Conservation (phyloP, 768 basidiomycete species). For the Dendrothele bispora region DNA sequence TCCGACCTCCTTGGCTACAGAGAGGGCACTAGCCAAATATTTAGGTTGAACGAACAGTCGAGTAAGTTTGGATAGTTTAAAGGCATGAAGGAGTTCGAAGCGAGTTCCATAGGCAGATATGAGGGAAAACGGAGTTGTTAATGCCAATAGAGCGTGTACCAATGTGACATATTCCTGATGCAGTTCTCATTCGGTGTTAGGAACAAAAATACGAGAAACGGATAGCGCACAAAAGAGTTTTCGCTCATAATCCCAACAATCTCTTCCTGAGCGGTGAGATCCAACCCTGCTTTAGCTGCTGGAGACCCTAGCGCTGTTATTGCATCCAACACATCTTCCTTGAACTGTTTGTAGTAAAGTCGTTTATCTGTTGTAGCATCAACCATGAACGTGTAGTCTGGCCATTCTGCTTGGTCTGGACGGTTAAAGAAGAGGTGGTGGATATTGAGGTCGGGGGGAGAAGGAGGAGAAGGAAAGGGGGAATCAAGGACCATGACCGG, state of each 20-base stretch:
- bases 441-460: slow-evolving; percentile 49
- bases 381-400: slow-evolving; percentile 56
- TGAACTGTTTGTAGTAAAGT: slow-evolving; percentile 47
- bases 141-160: slow-evolving; percentile 45
- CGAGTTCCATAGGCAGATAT: slow-evolving; percentile 56
- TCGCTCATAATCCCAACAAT: slow-evolving; percentile 71
- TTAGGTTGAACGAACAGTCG: slow-evolving; percentile 52
- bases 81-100: slow-evolving; percentile 52
- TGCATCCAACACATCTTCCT: slow-evolving; percentile 49
- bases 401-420: slow-evolving; percentile 53
- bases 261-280: slow-evolving; percentile 44
- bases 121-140: slow-evolving; percentile 52
- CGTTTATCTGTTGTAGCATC: slow-evolving; percentile 51
- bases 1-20: slow-evolving; percentile 35
- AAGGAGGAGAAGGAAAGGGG: slow-evolving; percentile 51
- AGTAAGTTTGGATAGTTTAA: slow-evolving; percentile 48
- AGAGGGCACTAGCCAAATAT: slow-evolving; percentile 41
- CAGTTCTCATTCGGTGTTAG: background rate
- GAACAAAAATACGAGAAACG: background rate
- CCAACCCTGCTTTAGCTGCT: slow-evolving; percentile 53
- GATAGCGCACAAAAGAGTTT: slow-evolving; percentile 58
- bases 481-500: slow-evolving; percentile 67
- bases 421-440: slow-evolving; percentile 56
- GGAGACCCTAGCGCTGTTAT: slow-evolving; percentile 58
- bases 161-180: slow-evolving; percentile 55